Evolutionary conservation across 805 yeast genomes (phyloP), one percentile per base, ranked within the genome.

Genomic region (Cyberlindnera mississippiensis): DNA sequence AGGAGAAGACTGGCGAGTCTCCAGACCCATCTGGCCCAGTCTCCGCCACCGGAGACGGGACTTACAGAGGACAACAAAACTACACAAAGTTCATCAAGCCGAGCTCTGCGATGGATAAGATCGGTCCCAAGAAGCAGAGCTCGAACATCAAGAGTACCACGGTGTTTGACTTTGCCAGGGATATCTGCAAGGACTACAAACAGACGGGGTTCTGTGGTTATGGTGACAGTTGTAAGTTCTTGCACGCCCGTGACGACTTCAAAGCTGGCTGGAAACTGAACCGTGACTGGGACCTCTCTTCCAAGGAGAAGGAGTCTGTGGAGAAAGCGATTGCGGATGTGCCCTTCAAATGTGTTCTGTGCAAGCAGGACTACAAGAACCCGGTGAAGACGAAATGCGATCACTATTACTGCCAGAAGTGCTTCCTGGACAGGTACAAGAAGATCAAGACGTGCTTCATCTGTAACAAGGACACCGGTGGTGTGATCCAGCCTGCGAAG

Each of bases 201-300:
- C 85, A 83, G 51, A 90, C 95, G 0, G 99, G 99, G 0, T 90
- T 80, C 58, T 93, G 99, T 71, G 97, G 97, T 6, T 93, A 83
- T 60, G 99, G 99, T 8, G 99, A 93, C 54, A 83, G 93, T 28
- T 93, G 99, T 67, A 93, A 93, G 65, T 93, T 93, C 61, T 61
- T 91, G 28, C 99, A 93, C 59, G 77, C 86, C 13, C 67, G 99
- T 62, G 97, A 87, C 52, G 96, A 87, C 56, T 84, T 81, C 64
- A 75, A 72, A 41, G 80, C 80, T 35, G 85, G 82, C 24, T 78
- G 80, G 77, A 78, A 82, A 44, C 60, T 82, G 6, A 75, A 72
- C 20, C 71, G 70, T 44, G 95, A 86, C 34, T 86, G 96, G 96
- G 83, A 82, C 39, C 44, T 61, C 3, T 26, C 46, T 2, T 44